Percentiles rank a stretch among this genome's conserved stretches.
These are phyloP conservation scores for Aspergillus campestris DNA, from an alignment of 495 filamentous ascomycete species.

Conservation along the genomic window DNA sequence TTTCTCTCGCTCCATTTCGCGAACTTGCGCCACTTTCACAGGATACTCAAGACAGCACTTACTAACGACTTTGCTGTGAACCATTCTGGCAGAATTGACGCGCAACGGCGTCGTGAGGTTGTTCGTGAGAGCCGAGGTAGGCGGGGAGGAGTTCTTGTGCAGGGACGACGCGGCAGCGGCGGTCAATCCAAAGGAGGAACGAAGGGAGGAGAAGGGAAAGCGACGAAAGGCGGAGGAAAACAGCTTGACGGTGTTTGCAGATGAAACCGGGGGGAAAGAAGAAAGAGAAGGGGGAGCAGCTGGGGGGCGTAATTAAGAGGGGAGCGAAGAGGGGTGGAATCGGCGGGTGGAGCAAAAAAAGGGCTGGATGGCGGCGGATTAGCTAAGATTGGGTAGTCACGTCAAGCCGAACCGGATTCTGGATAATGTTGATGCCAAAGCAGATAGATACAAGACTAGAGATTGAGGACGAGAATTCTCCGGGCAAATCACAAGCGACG, in stretches of 20 bases:
- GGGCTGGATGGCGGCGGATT: conserved; percentile 12
- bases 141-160: conserved; percentile 44
- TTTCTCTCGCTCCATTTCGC: not conserved
- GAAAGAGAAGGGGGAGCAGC: not conserved
- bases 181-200: conserved; percentile 50
- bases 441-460: not conserved
- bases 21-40: conserved; percentile 1
- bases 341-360: conserved; percentile 1
- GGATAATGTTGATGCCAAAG: not conserved
- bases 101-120: conserved; percentile 34
- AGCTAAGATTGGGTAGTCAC: conserved; percentile 7
- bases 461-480: not conserved
- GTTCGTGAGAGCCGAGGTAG: conserved; percentile 29
- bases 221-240: conserved; percentile 74
- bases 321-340: not conserved
- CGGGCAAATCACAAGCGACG: too few relatives aligned
- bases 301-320: not conserved
- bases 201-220: conserved; percentile 49
- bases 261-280: not conserved
- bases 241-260: conserved; percentile 53
- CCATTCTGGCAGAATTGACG: conserved; percentile 47
- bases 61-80: conserved; percentile 78
- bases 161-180: conserved; percentile 58
- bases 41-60: conserved; percentile 22
- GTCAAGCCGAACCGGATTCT: too few relatives aligned